Percentiles rank a stretch among this genome's conserved stretches.
phyloP scores from a whole-genome alignment of 352 stramenopile species.

The Phytophthora sojae region DNA sequence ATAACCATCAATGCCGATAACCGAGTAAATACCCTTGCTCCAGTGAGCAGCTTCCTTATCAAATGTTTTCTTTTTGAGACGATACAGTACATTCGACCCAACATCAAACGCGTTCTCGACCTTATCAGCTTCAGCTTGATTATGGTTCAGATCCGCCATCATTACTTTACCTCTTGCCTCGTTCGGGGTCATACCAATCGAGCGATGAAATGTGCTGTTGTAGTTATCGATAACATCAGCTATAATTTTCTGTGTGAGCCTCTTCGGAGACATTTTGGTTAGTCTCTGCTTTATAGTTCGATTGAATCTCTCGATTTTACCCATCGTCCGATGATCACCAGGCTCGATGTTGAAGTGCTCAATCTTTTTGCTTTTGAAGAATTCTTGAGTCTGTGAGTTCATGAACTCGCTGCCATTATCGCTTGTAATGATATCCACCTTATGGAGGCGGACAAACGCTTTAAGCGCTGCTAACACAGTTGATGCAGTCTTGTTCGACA shows the following conservation, averaged over 20 bases:
- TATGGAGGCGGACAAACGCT: neutral
- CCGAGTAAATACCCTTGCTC: conserved; percentile 23
- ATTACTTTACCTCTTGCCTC: neutral
- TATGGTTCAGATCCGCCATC: neutral
- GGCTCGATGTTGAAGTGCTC: neutral
- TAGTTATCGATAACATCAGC: neutral
- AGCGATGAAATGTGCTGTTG: neutral
- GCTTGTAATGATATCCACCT: neutral
- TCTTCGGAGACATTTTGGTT: neutral
- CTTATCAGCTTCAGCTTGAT: neutral
- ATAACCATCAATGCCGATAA: conserved; percentile 38
- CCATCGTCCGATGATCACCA: neutral
- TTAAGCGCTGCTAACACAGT: neutral
- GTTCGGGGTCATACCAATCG: neutral
- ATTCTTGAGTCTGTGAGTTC: neutral
- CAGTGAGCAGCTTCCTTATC: conserved; percentile 35
- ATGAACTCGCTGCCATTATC: neutral
- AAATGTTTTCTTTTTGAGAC: conserved; percentile 33
- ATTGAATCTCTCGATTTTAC: neutral
- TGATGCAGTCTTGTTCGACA: neutral
- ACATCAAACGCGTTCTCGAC: conserved; percentile 9
- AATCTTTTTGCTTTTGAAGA: neutral
- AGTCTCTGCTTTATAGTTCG: neutral
- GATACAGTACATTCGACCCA: conserved; percentile 19
- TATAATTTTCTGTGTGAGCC: neutral